These are phyloP conservation scores for Phaeodactylum tricornutum DNA, from an alignment of 108 stramenopile species.

Conservation along the genomic window DNA sequence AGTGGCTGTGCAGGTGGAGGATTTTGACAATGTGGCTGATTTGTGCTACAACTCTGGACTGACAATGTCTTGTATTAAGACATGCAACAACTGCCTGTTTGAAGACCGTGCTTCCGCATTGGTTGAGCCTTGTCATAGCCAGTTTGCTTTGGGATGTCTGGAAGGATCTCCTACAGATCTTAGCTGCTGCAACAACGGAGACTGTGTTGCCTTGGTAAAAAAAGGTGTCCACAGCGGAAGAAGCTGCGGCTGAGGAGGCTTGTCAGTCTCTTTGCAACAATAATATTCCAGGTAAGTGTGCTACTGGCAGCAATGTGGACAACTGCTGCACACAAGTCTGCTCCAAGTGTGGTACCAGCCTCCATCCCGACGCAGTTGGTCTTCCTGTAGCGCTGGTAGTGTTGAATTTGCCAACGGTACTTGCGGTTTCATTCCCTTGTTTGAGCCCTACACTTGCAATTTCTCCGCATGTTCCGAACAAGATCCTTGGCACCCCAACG, in stretches of 20 bases:
- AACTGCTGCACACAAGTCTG: conserved; percentile 1
- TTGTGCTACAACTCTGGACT: background rate
- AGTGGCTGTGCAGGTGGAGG: background rate
- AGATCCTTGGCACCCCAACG: background rate
- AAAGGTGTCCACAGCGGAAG: background rate
- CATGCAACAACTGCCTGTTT: background rate
- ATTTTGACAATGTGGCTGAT: background rate
- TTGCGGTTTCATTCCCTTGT: background rate
- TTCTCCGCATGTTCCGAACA: background rate
- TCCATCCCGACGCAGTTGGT: background rate
- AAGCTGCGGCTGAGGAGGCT: background rate
- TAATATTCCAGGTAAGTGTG: background rate
- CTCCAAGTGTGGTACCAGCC: background rate
- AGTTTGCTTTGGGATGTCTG: background rate
- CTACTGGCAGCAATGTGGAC: background rate
- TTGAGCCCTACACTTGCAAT: background rate
- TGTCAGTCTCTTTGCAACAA: background rate
- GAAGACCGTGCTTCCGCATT: background rate
- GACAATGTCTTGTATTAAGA: background rate
- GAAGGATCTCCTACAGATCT: background rate
- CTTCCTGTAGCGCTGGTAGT: background rate
- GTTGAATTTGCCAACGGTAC: background rate
- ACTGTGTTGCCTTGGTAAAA: background rate
- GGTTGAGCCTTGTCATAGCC: conserved; percentile 1
- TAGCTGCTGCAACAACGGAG: background rate